Conservation (phyloP, 2,329 filamentous ascomycete species). For the Phyllosticta ampelicida region DNA sequence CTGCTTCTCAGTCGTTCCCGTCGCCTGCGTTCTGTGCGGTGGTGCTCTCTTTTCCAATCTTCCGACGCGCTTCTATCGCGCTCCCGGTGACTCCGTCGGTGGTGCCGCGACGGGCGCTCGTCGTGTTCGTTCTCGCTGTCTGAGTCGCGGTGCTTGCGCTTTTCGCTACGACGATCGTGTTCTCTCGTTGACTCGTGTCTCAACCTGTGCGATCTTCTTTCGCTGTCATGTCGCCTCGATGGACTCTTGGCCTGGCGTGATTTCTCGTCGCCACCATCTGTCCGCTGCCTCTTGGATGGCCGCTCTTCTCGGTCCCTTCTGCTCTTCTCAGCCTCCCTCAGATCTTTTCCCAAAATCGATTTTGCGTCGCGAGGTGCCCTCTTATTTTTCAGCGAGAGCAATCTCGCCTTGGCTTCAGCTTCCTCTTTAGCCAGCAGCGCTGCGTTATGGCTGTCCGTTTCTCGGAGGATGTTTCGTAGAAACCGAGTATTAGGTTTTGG, state of each 20-base stretch:
- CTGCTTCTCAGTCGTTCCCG: constrained; percentile 1
- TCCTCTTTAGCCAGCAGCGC: constrained; percentile 75
- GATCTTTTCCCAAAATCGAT: not conserved
- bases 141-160: constrained; percentile 12
- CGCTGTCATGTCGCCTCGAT: constrained; percentile 18
- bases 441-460: constrained; percentile 82
- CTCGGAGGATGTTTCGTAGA: constrained; percentile 74
- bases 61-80: constrained; percentile 7
- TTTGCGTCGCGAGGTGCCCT: constrained; percentile 26
- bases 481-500: constrained; percentile 91
- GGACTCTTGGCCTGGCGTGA: constrained; percentile 12
- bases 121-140: constrained; percentile 12
- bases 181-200: constrained; percentile 13
- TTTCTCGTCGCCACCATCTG: constrained; percentile 15
- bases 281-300: constrained; percentile 9
- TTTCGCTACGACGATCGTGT: constrained; percentile 7
- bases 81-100: constrained; percentile 11
- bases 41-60: constrained; percentile 5
- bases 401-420: constrained; percentile 61
- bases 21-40: constrained; percentile 8
- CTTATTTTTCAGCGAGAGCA: constrained; percentile 37
- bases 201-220: constrained; percentile 9
- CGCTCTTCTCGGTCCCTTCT: not conserved
- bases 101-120: constrained; percentile 14
- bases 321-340: not conserved